Percentiles rank a stretch among this genome's conserved stretches.
Conservation (phyloP, 495 filamentous ascomycete genomes). For the Terfezia claveryi region DNA sequence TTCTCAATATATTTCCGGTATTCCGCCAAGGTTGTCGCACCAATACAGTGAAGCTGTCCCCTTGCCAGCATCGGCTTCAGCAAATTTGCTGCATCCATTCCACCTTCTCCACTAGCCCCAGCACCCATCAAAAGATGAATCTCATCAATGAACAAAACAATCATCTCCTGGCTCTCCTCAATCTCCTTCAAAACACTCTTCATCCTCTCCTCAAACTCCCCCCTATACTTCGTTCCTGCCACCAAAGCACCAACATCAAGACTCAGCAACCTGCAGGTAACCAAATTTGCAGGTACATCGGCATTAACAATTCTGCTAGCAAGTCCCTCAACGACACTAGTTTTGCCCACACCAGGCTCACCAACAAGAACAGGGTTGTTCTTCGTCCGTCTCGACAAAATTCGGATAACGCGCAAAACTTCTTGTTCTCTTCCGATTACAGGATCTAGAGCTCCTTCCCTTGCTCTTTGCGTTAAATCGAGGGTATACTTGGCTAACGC, state of each 20-base stretch:
- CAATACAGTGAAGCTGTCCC: conserved; percentile 92
- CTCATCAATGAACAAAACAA: conserved; percentile 93
- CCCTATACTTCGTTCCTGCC: conserved; percentile 90
- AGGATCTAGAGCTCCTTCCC: conserved; percentile 93
- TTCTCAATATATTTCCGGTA: conserved; percentile 99
- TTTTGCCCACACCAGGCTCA: conserved; percentile 96
- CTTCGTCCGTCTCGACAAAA: conserved; percentile 83
- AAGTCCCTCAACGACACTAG: conserved; percentile 92
- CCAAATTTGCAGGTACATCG: conserved; percentile 88
- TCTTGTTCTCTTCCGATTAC: conserved; percentile 96
- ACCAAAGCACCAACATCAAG: conserved; percentile 88
- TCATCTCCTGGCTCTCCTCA: conserved; percentile 84
- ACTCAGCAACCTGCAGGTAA: conserved; percentile 77
- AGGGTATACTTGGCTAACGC: conserved; percentile 94
- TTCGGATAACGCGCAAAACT: conserved; percentile 80
- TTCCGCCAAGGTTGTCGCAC: conserved; percentile 81
- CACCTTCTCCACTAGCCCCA: conserved; percentile 76
- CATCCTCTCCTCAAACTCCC: conserved; percentile 97
- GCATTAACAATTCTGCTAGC: conserved; percentile 85
- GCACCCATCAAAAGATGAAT: conserved; percentile 98
- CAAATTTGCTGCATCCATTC: conserved; percentile 95
- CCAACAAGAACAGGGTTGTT: conserved; percentile 91
- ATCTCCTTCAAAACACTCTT: conserved; percentile 97
- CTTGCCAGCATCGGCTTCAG: conserved; percentile 93
- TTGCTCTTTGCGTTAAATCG: conserved; percentile 82